phyloP scores from a whole-genome alignment of 1,284 basidiomycete genomes.

The Ceraceosorus bombacis region DNA sequence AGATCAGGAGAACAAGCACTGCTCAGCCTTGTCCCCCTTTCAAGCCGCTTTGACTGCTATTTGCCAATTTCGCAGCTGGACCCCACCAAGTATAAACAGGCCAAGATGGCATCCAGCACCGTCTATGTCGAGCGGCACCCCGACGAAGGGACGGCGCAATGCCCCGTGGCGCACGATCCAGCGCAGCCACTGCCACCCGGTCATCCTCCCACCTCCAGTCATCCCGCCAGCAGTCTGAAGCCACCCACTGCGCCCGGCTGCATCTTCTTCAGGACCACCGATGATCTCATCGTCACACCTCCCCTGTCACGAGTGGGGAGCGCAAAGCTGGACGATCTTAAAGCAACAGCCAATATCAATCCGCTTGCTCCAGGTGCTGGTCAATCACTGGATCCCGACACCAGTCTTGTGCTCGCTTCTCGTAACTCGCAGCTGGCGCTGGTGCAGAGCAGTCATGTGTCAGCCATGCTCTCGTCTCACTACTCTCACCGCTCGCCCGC shows the following conservation, averaged over 20 bases:
- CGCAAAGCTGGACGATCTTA: constrained; percentile 18
- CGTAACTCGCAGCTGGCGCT: constrained; percentile 41
- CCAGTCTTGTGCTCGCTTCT: constrained; percentile 37
- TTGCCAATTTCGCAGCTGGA: no score
- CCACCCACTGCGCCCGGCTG: constrained; percentile 40
- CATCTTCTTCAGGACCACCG: constrained; percentile 43
- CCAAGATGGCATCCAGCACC: no score
- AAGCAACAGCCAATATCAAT: constrained; percentile 33
- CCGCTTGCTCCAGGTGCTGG: constrained; percentile 24
- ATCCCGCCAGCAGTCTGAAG: constrained; percentile 29
- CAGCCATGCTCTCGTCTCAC: constrained; percentile 35
- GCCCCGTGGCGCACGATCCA: constrained; percentile 44
- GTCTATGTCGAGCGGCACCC: constrained; percentile 11
- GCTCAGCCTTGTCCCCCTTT: no score
- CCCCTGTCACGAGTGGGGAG: constrained; percentile 29
- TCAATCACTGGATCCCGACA: constrained; percentile 20
- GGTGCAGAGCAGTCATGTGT: constrained; percentile 37
- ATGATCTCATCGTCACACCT: constrained; percentile 34
- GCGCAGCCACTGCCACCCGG: constrained; percentile 44
- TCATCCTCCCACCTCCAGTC: constrained; percentile 37
- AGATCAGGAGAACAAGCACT: not conserved
- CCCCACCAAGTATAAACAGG: no score
- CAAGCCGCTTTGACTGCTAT: no score
- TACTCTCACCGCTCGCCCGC: constrained; percentile 35
- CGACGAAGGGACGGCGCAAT: constrained; percentile 11